Percentiles rank a stretch among this genome's conserved stretches.
Conservation (phyloP, 2,329 filamentous ascomycete genomes). For the Ophiostoma sp. region DNA sequence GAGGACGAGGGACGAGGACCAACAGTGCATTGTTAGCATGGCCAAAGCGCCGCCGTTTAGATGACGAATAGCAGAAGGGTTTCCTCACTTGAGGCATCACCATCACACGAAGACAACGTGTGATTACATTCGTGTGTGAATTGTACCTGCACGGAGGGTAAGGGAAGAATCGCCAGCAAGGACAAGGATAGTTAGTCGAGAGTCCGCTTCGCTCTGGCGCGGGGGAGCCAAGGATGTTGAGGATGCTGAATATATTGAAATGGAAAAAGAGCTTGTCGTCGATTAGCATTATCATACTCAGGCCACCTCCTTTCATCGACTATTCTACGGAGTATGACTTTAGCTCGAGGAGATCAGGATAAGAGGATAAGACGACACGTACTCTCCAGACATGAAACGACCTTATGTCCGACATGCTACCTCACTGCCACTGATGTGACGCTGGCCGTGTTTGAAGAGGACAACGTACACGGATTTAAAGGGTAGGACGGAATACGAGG, state of each 20-base stretch:
- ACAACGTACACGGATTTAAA: neutral
- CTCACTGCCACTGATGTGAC: slow-evolving; percentile 9
- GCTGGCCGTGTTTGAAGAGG: neutral
- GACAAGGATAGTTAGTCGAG: neutral
- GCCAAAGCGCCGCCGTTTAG: no score
- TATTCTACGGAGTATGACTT: no score
- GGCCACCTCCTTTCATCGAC: neutral
- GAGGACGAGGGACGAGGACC: no score
- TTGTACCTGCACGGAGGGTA: neutral
- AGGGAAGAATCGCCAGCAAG: neutral
- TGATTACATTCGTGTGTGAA: no score
- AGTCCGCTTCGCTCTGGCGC: neutral
- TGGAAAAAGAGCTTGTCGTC: neutral
- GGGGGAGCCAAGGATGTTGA: slow-evolving; percentile 3
- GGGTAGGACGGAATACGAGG: neutral
- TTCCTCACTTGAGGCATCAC: no score
- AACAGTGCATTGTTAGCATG: no score
- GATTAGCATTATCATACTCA: neutral
- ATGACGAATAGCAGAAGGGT: no score
- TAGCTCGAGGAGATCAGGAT: no score
- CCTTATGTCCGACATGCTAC: slow-evolving; percentile 7
- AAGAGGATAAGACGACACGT: no score
- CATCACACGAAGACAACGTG: no score
- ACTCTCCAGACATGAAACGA: neutral
- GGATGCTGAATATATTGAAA: neutral